Evolutionary conservation across 257 asterid species (phyloP).

Genomic region (Sherardia arvensis): DNA sequence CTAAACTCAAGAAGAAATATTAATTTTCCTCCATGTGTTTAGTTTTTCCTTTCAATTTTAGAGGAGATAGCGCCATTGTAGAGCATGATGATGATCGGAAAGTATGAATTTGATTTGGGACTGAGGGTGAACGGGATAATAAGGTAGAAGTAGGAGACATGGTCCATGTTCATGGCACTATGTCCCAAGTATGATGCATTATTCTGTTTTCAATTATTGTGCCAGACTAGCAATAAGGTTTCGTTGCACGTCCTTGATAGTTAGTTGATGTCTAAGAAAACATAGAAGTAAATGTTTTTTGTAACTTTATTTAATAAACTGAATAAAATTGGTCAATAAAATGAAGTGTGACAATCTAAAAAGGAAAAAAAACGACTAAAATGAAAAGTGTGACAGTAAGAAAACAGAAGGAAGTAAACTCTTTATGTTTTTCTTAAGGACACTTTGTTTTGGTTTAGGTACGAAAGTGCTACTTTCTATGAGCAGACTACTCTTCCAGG

Average conservation of each 20-base stretch:
- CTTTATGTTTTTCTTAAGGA: background rate
- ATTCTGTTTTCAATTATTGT: background rate
- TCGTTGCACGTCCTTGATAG: background rate
- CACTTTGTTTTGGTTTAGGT: conserved; percentile 25
- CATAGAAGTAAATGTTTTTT: no score
- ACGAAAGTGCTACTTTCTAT: conserved; percentile 69
- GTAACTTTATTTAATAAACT: no score
- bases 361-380: no score
- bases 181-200: background rate
- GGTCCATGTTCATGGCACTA: background rate
- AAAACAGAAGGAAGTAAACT: no score
- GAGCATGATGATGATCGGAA: no score
- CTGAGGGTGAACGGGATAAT: no score
- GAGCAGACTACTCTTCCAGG: conserved; percentile 64
- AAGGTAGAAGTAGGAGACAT: background rate
- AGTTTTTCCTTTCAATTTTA: background rate
- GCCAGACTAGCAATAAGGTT: background rate
- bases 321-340: no score
- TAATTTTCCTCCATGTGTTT: background rate
- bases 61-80: background rate
- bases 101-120: no score
- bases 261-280: no score
- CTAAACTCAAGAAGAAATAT: background rate
- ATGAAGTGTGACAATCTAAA: background rate
- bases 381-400: no score